Evolutionary conservation across 2,329 filamentous ascomycete genomes (phyloP).

Genomic region (Sphaerostilbella broomeana): DNA sequence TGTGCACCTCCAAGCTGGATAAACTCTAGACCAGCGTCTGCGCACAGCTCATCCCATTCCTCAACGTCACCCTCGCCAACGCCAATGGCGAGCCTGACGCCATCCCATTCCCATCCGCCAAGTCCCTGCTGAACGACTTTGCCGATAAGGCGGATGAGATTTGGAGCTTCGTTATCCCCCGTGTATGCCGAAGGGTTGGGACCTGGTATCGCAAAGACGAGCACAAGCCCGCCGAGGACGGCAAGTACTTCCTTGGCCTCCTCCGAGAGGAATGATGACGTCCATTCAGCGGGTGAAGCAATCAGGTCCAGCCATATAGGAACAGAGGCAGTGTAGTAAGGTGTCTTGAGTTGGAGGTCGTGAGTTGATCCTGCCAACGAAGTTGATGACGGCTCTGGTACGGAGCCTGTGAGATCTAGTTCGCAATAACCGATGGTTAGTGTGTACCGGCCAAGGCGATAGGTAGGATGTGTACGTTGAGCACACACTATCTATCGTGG

Average conservation of each 20-base stretch:
- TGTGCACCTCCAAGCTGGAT: conserved; percentile 43
- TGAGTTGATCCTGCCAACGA: conserved; percentile 56
- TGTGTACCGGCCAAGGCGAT: too few species aligned
- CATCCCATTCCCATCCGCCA: conserved; percentile 59
- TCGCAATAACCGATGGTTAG: too few species aligned
- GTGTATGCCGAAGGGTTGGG: conserved; percentile 4
- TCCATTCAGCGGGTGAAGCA: conserved; percentile 46
- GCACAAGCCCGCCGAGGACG: conserved; percentile 54
- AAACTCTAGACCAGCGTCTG: conserved; percentile 55
- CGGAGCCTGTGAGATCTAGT: conserved; percentile 47
- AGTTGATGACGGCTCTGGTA: conserved; percentile 31
- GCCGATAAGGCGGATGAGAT: conserved; percentile 46
- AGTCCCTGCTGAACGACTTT: conserved; percentile 50
- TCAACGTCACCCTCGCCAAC: conserved; percentile 45
- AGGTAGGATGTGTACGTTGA: too few species aligned
- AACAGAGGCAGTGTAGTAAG: conserved; percentile 55
- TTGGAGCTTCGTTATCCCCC: conserved; percentile 23
- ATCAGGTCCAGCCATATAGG: conserved; percentile 64
- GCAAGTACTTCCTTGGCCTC: conserved; percentile 57
- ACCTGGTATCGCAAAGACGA: conserved; percentile 29
- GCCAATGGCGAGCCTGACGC: conserved; percentile 53
- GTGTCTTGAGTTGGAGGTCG: conserved; percentile 45
- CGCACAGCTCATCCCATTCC: conserved; percentile 56
- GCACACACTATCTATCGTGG: too few species aligned
- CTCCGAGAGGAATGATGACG: conserved; percentile 49